These are phyloP conservation scores for Parathielavia appendiculata DNA, from an alignment of 495 filamentous ascomycete species.

Conservation along the genomic window DNA sequence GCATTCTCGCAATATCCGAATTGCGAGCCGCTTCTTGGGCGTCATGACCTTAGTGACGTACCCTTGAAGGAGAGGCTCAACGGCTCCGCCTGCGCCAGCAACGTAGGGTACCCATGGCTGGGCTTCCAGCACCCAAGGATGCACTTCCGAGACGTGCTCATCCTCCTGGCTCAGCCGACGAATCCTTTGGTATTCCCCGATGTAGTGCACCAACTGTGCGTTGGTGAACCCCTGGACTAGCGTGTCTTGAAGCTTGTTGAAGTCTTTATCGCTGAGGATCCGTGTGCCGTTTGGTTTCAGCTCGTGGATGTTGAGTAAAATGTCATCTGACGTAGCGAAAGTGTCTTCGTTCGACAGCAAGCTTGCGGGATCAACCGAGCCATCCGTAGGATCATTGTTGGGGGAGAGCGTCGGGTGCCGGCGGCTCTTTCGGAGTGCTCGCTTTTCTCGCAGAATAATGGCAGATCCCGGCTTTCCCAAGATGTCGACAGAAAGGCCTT, in stretches of 20 bases:
- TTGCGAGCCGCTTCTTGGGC: slow-evolving; percentile 34
- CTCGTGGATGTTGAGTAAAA: slow-evolving; percentile 40
- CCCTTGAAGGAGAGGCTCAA: slow-evolving; percentile 21
- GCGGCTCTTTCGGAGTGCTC: not conserved
- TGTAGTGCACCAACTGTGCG: slow-evolving; percentile 39
- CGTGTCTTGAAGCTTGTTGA: slow-evolving; percentile 34
- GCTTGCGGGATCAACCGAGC: slow-evolving; percentile 28
- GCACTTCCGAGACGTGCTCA: not conserved
- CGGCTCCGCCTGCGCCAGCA: slow-evolving; percentile 1
- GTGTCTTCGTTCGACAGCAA: slow-evolving; percentile 29
- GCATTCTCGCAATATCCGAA: slow-evolving; percentile 38
- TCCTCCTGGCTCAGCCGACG: slow-evolving; percentile 7
- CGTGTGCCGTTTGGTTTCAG: slow-evolving; percentile 34
- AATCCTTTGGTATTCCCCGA: slow-evolving; percentile 17
- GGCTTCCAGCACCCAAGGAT: slow-evolving; percentile 30
- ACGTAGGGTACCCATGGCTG: slow-evolving; percentile 32
- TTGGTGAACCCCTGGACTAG: slow-evolving; percentile 41
- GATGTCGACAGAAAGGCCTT: slow-evolving; percentile 19
- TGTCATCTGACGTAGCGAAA: slow-evolving; percentile 25
- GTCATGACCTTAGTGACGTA: slow-evolving; percentile 24
- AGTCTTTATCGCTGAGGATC: slow-evolving; percentile 32
- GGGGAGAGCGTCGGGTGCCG: no score
- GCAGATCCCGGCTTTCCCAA: slow-evolving; percentile 27
- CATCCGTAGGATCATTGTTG: not conserved
- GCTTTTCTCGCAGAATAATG: slow-evolving; percentile 37